Base-by-base conservation (phyloP, 1,284 basidiomycete genomes). In the Ceratobasidium sp. region DNA sequence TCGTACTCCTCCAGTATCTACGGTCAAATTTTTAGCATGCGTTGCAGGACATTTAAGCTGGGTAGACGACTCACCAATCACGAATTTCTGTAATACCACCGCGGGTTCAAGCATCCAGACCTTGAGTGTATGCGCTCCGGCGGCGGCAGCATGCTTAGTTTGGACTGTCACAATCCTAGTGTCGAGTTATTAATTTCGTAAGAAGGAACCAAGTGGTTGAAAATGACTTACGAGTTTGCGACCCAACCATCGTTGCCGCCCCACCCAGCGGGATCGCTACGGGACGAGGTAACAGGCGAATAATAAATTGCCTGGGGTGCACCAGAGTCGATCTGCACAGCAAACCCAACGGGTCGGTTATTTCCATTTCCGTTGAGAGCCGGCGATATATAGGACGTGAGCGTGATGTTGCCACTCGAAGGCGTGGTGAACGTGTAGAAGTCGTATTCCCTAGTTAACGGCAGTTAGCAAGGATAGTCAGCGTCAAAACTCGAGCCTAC, bases 31-130 rank as follows among this genome's bases (percentile, higher is more conserved):
- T 33, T 64, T 23, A 64, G 26, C 44, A 18, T 58, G 20, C 42
- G 39, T 7, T 42, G n/a, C 40, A 10, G 42, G 20, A 42, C 7
- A 10, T 64, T 40, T 23, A 64, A 33, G 33, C 28, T 18, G 18
- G 55, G 39, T 18, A 23, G 49, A 26, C 13, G 12, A 80, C 88
- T 42, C 78, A 91, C 90, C 85, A 70, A 92, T 89, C 26, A 91
- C 87, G 71, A 92, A 88, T 82, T 90, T 92, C 82, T 92, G 89
- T 23, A 91, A 86, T 3, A 91, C 88, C 13, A 91, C 90, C 4
- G 89, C 88, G 3, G 90, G 89, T 80, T 91, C 90, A 61, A 91
- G 87, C 87, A 90, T 89, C 83, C 87, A 90, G 18, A 91, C 89
- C 85, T 89, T 92, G 76, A 92, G 82, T 6, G 89, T 91, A 83